Conservation (phyloP, 306 rosid genomes). For the Sindora glabra region DNA sequence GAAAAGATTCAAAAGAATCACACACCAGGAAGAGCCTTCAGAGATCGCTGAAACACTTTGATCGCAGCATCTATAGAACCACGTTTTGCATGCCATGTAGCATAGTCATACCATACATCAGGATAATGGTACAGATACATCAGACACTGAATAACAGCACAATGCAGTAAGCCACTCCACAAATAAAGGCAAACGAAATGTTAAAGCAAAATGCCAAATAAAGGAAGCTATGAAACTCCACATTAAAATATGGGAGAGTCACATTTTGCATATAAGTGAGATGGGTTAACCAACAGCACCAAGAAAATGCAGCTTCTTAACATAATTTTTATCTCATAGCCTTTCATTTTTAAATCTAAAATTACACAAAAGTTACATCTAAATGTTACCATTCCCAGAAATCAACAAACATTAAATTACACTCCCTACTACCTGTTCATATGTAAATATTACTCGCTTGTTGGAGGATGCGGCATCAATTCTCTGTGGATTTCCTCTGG, state of each 20-base stretch:
- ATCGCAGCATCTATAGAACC: constrained; percentile 89
- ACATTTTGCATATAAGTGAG: background rate
- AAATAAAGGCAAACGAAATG: background rate
- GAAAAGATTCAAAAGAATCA: constrained; percentile 12
- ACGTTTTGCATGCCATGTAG: constrained; percentile 90
- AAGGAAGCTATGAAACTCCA: constrained; percentile 4
- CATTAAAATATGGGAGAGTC: background rate
- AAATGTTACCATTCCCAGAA: no score
- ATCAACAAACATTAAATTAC: background rate
- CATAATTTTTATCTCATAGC: background rate
- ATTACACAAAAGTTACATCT: no score
- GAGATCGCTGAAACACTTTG: constrained; percentile 89
- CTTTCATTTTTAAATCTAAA: background rate
- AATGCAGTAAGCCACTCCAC: constrained; percentile 29
- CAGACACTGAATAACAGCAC: constrained; percentile 63
- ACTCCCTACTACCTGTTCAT: constrained; percentile 65
- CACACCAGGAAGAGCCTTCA: constrained; percentile 94
- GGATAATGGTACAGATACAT: constrained; percentile 95
- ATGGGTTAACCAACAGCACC: background rate
- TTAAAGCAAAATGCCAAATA: constrained; percentile 1
- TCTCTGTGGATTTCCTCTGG: constrained; percentile 98
- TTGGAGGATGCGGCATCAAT: constrained; percentile 80
- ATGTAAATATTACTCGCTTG: constrained; percentile 79
- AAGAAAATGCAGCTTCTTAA: background rate
- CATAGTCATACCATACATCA: constrained; percentile 95